Evolutionary conservation across 345 rosid genomes (phyloP), one percentile per base, ranked within the genome.

Genomic region (Psidium guajava): DNA sequence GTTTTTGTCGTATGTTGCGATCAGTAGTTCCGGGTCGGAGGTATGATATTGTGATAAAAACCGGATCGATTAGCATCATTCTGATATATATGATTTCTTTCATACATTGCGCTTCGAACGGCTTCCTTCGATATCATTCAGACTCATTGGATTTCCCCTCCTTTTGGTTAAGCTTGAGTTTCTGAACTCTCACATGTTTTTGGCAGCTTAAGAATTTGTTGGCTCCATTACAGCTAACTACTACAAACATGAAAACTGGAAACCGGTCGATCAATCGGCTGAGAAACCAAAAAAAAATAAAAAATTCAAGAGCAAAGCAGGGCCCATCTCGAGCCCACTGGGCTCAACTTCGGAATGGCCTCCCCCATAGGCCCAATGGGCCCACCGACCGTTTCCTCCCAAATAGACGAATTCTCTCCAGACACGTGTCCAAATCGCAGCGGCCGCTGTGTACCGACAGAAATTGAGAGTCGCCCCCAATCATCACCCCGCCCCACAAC

Each of bases 71-170:
- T 69, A 36, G 80, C 36, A 69, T 69, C 0, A 6, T 69, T 24
- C 7, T 4, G 47, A 69, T 32, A 69, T 69, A 69, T 69, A 8
- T 6, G 2, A 36, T 69, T 69, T 36, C 14, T 69, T 69, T 9
- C 0, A 9, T 69, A 69, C 47, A 18, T 9, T 1, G 13, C 2
- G 0, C 6, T 0, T 3, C 0, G 0, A 28, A 0, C 28, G 0
- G 28, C 42, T 27, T 15, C 6, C 21, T 27, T 61, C 1, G 10
- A 14, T 15, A 14, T 0, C 15, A 28, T 28, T 28, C 1, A 0
- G 0, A 16, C 0, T 69, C 13, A 2, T 16, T 32, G 32, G 44
- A 32, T 32, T 69, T 18, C 25, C 24, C 25, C 21, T 6, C 24
- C 24, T 54, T 54, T 8, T 0, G 5, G 5, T 64, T 16, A 64